Conservation (phyloP, 208 protist species). For the Wallacemonas sp. region DNA sequence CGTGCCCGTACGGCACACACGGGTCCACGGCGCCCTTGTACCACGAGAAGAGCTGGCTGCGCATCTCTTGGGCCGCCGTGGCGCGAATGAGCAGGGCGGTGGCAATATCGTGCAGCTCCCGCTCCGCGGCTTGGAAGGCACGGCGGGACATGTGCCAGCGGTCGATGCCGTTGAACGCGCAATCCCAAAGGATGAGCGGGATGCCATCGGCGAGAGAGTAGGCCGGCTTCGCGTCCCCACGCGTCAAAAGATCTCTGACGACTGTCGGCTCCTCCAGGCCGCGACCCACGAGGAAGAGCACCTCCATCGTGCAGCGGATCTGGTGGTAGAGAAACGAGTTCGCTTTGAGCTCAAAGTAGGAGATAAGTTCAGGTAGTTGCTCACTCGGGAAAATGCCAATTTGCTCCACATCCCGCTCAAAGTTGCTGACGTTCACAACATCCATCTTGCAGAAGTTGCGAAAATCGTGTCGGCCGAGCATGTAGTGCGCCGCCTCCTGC, state of each 20-base stretch:
- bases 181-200: constrained; percentile 86
- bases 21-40: constrained; percentile 38
- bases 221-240: constrained; percentile 72
- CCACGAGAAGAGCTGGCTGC: constrained; percentile 63
- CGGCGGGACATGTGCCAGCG: constrained; percentile 65
- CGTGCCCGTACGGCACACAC: neutral
- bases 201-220: constrained; percentile 79
- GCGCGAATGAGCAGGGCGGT: constrained; percentile 69
- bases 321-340: constrained; percentile 98
- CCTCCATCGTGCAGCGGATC: constrained; percentile 94
- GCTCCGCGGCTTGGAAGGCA: constrained; percentile 45
- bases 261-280: constrained; percentile 64
- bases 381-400: constrained; percentile 59
- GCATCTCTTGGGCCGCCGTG: constrained; percentile 57
- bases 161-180: constrained; percentile 47
- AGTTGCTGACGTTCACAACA: constrained; percentile 92
- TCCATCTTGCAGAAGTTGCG: constrained; percentile 98
- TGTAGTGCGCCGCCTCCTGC: constrained; percentile 72
- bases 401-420: constrained; percentile 73
- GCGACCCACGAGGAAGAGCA: constrained; percentile 89
- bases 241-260: constrained; percentile 55
- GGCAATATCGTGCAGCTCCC: constrained; percentile 77
- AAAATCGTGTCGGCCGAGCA: constrained; percentile 97
- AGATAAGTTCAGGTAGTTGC: constrained; percentile 62
- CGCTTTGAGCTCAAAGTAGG: constrained; percentile 90